These are phyloP conservation scores for Magnusiomyces ingens DNA, from an alignment of 1,139 yeast species.

Conservation along the genomic window DNA sequence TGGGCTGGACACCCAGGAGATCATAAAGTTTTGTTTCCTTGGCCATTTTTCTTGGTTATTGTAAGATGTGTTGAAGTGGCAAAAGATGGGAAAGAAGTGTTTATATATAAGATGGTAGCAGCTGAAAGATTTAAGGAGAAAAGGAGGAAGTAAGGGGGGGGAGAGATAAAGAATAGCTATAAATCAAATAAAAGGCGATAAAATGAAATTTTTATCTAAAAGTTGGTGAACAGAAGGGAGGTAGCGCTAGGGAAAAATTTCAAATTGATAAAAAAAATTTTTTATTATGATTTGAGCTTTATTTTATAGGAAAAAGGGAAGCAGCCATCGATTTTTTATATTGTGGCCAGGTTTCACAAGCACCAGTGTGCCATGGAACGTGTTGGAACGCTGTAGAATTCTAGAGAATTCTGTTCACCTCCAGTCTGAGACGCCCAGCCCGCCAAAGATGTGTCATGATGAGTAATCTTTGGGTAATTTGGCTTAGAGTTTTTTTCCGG, in stretches of 20 bases:
- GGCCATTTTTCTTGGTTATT: slow-evolving; percentile 50
- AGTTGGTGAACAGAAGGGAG: neutral
- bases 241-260: too few relatives aligned
- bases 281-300: neutral
- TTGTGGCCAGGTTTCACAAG: too few relatives aligned
- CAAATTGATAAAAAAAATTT: neutral
- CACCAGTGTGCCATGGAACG: too few relatives aligned
- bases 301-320: neutral
- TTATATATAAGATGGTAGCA: neutral
- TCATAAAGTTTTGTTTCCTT: slow-evolving; percentile 88
- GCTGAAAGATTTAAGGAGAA: neutral
- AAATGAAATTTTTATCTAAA: neutral
- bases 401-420: too few relatives aligned
- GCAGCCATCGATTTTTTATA: neutral
- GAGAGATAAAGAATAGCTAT: neutral
- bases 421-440: too few relatives aligned
- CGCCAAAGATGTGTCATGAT: too few relatives aligned
- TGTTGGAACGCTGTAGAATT: too few relatives aligned
- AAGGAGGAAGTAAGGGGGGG: neutral
- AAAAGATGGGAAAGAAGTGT: neutral
- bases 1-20: slow-evolving; percentile 68
- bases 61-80: neutral
- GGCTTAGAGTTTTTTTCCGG: too few relatives aligned
- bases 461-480: too few relatives aligned
- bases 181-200: neutral